These are phyloP conservation scores for Solanum gandarillasii DNA, from an alignment of 257 asterid species.

Conservation along the genomic window DNA sequence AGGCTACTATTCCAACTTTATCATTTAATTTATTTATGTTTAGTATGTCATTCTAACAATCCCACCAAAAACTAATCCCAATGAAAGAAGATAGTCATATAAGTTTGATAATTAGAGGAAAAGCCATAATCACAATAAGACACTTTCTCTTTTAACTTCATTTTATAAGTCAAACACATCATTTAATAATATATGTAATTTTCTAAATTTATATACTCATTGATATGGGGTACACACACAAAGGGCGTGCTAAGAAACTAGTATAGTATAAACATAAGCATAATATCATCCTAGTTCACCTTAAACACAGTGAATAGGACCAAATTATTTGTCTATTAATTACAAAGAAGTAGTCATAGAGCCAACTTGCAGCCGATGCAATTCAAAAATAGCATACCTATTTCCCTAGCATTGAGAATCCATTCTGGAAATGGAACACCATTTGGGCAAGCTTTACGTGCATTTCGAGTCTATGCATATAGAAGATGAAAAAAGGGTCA, in stretches of 20 bases:
- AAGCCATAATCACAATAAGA: background rate
- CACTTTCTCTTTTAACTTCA: background rate
- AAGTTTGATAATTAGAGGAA: background rate
- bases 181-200: background rate
- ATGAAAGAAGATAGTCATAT: background rate
- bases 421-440: constrained; percentile 88
- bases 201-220: background rate
- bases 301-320: background rate
- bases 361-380: background rate
- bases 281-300: background rate
- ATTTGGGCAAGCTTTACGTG: constrained; percentile 84
- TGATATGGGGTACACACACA: background rate
- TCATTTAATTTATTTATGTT: background rate
- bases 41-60: background rate
- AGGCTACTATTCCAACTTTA: background rate
- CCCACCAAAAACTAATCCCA: background rate
- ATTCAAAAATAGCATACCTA: constrained; percentile 40
- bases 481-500: background rate
- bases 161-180: background rate
- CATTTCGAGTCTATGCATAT: constrained; percentile 67
- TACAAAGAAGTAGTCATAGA: background rate
- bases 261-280: background rate
- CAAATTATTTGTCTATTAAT: background rate
- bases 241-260: background rate
- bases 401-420: constrained; percentile 78